Base-by-base conservation (phyloP, 192 early-diverging fungal species). In the Entophlyctis helioformis region DNA sequence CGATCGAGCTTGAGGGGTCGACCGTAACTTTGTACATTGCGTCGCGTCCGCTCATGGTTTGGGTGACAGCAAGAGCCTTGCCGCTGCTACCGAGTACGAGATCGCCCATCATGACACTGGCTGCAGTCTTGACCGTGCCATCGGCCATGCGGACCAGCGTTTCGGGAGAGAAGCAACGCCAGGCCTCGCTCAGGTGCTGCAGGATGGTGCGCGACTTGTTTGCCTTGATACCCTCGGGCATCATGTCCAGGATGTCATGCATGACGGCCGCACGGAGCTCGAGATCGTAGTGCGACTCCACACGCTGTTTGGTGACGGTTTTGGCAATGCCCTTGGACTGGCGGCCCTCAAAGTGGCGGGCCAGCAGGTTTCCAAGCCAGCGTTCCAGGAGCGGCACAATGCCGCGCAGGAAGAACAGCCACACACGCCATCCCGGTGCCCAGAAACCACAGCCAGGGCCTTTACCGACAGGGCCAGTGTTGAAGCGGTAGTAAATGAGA, bases 211-310 rank as follows among this genome's bases (percentile, higher is more conserved):
- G 76, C 42, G 87, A 85, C 65, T 98, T 98, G 70, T 91, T 96
- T 27, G 80, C 84, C 65, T 89, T 90, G 53, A 98, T 92, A 19
- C 91, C 92, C 68, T 94, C 91, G 18, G 96, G 96, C 90, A 98
- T 98, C 88, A 96, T 92, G 60, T 98, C 96, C 37, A 93, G 65
- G 51, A 98, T 98, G 53, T 98, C 96, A 69, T 91, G 87, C 86
- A 98, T 90, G 16, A 98, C 96, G 11, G 92, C 86, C 16, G 96
- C 96, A 47, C 96, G 84, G 43, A 98, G 72, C 64, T 98, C 96
- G 51, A 98, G 68, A 62, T 98, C 96, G 50, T 88, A 96, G 60
- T 96, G 90, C 28, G 89, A 92, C 59, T 98, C 96, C 0, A 98
- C 96, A 50, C 96, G 87, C 62, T 98, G 96, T 60, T 98, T 98